Evolutionary conservation across 139 green algal genomes (phyloP).

Genomic region (Limnomonas spitsbergensis): DNA sequence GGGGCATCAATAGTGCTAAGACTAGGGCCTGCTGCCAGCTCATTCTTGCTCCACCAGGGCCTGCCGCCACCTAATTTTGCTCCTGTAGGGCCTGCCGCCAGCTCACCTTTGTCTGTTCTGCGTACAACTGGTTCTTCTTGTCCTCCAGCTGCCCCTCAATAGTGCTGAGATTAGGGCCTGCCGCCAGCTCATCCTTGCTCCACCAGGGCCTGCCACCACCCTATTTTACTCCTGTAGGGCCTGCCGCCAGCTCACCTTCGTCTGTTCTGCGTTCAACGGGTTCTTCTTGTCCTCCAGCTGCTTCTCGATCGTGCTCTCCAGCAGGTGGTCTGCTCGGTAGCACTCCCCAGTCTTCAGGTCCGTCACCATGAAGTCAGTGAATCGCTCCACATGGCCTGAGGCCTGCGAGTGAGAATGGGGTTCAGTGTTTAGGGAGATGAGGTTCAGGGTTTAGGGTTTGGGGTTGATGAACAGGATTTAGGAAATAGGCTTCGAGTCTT

Average conservation of each 20-base stretch:
- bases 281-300: constrained; percentile 75
- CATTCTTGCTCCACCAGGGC: too few relatives aligned
- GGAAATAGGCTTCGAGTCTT: too few relatives aligned
- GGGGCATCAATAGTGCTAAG: too few relatives aligned
- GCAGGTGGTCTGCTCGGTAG: constrained; percentile 92
- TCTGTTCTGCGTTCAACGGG: constrained; percentile 42
- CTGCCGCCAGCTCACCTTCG: constrained; percentile 49
- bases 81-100: too few relatives aligned
- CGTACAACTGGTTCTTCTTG: constrained; percentile 48
- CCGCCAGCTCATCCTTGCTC: too few relatives aligned
- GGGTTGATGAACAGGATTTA: too few relatives aligned
- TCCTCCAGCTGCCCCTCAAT: constrained; percentile 79
- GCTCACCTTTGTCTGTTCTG: constrained; percentile 48
- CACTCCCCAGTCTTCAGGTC: constrained; percentile 85
- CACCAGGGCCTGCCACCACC: too few relatives aligned
- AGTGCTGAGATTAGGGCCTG: too few relatives aligned
- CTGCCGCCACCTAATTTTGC: too few relatives aligned
- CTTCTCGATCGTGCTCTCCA: constrained; percentile 80
- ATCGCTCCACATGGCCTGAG: constrained; percentile 95
- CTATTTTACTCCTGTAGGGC: too few relatives aligned
- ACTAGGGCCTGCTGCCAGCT: too few relatives aligned
- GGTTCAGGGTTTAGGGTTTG: too few relatives aligned
- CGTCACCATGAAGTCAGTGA: constrained; percentile 97
- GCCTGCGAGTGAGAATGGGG: constrained; percentile 46
- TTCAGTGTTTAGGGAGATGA: neutral